Evolutionary conservation across 2,329 filamentous ascomycete genomes (phyloP).

Genomic region (Colletotrichum eleusines): DNA sequence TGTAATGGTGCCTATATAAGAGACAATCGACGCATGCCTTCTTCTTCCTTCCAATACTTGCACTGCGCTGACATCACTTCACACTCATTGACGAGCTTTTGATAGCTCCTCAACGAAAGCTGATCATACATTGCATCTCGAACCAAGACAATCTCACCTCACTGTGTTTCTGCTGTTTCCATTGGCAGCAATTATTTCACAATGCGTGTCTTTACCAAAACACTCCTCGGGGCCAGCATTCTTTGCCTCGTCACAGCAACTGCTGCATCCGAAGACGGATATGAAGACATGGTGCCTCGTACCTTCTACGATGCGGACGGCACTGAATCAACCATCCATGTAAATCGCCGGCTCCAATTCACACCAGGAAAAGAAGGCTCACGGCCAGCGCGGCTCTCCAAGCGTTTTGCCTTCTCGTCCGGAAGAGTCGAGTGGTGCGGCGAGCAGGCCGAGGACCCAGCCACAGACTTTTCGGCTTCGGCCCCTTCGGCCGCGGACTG

Average conservation of each 20-base stretch:
- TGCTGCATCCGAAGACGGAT: background rate
- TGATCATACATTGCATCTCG: background rate
- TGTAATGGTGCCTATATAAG: background rate
- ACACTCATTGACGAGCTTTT: background rate
- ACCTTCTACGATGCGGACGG: background rate
- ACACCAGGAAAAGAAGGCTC: constrained; percentile 17
- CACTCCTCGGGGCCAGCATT: background rate
- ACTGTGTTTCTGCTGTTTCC: background rate
- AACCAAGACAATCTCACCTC: background rate
- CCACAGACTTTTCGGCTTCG: constrained; percentile 28
- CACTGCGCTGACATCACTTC: background rate
- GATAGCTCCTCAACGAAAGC: background rate
- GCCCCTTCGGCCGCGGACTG: constrained; percentile 39
- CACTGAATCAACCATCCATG: constrained; percentile 1
- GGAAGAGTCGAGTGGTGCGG: constrained; percentile 41
- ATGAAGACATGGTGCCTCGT: constrained; percentile 3
- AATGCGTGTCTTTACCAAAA: constrained; percentile 5
- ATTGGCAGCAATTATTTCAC: background rate
- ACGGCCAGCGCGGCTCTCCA: constrained; percentile 19
- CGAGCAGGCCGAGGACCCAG: constrained; percentile 28
- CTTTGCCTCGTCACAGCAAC: background rate
- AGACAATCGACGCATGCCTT: background rate
- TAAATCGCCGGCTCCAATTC: constrained; percentile 24
- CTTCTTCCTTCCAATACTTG: background rate
- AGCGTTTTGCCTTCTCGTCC: constrained; percentile 30